phyloP scores from a whole-genome alignment of 2,329 filamentous ascomycete genomes.

The Rutstroemia sp. region DNA sequence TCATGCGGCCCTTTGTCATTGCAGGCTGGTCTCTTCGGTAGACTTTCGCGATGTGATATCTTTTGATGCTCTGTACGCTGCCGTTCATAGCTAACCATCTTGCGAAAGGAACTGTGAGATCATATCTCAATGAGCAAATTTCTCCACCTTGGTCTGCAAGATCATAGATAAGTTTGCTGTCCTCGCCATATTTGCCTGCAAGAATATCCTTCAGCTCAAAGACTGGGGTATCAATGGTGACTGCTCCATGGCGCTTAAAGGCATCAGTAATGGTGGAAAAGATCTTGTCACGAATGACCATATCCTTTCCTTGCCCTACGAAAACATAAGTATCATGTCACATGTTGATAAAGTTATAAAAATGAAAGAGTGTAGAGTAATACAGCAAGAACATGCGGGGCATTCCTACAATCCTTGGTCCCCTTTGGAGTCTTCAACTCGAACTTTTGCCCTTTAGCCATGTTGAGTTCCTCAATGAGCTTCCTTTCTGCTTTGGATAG shows the following conservation, averaged over 20 bases:
- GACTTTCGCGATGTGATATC: constrained; percentile 93
- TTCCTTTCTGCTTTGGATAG: constrained; percentile 18
- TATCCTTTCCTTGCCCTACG: constrained; percentile 63
- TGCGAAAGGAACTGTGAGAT: constrained; percentile 83
- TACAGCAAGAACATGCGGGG: not conserved
- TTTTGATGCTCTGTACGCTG: constrained; percentile 74
- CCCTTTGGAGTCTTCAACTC: constrained; percentile 86
- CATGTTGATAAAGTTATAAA: not conserved
- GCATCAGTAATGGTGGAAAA: constrained; percentile 68
- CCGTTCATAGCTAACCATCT: constrained; percentile 87
- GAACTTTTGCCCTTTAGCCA: constrained; percentile 43
- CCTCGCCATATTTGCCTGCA: constrained; percentile 85
- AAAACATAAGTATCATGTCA: constrained; percentile 19
- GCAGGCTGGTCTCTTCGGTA: constrained; percentile 76
- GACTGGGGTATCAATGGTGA: constrained; percentile 72
- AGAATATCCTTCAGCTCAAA: constrained; percentile 85
- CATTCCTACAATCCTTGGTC: constrained; percentile 66
- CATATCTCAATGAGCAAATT: constrained; percentile 76
- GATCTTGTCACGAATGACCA: constrained; percentile 75
- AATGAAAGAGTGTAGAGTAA: constrained; percentile 2
- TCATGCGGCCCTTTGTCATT: constrained; percentile 86
- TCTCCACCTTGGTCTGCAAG: constrained; percentile 83
- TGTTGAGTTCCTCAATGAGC: constrained; percentile 18
- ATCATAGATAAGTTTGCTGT: constrained; percentile 88
- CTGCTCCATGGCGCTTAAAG: constrained; percentile 77